A percentile compares a stretch with the other conserved stretches of the same genome.
Evolutionary conservation across 192 early-diverging fungal species (phyloP).

Genomic region (Pilaira anomala): DNA sequence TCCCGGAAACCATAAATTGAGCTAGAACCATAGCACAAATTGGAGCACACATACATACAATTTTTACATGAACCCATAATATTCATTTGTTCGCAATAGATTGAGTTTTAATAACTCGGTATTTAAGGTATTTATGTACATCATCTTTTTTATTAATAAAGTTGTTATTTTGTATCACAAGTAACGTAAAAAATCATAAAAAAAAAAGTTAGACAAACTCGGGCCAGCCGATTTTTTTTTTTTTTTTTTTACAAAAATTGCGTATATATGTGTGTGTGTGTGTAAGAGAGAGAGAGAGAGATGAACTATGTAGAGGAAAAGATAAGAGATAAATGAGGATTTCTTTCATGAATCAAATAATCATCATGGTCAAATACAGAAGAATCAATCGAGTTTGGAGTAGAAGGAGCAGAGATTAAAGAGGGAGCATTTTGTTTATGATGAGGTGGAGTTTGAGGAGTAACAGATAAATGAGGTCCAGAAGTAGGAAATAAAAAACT

Average conservation of each 20-base stretch:
- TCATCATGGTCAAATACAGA: not conserved
- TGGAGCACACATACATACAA: too few relatives aligned
- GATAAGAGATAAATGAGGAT: not conserved
- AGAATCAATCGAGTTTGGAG: conserved; percentile 13
- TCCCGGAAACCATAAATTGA: too few relatives aligned
- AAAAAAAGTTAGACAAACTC: not conserved
- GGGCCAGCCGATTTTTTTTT: too few relatives aligned
- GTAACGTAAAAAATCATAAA: not conserved
- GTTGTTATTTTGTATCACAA: too few relatives aligned
- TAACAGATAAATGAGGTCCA: not conserved
- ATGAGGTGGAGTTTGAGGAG: conserved; percentile 8
- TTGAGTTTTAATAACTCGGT: not conserved
- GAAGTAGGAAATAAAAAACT: too few relatives aligned
- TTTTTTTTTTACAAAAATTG: too few relatives aligned
- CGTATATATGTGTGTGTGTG: too few relatives aligned
- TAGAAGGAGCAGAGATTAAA: conserved; percentile 12
- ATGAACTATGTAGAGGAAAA: not conserved
- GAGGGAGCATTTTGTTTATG: conserved; percentile 6
- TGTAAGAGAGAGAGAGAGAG: not conserved
- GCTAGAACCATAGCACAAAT: too few relatives aligned
- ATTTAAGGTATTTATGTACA: not conserved
- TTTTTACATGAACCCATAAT: too few relatives aligned
- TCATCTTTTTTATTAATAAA: not conserved
- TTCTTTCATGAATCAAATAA: not conserved
- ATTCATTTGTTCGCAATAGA: too few relatives aligned